Conservation (phyloP, 331 rosid species). For the Malus hybrid region DNA sequence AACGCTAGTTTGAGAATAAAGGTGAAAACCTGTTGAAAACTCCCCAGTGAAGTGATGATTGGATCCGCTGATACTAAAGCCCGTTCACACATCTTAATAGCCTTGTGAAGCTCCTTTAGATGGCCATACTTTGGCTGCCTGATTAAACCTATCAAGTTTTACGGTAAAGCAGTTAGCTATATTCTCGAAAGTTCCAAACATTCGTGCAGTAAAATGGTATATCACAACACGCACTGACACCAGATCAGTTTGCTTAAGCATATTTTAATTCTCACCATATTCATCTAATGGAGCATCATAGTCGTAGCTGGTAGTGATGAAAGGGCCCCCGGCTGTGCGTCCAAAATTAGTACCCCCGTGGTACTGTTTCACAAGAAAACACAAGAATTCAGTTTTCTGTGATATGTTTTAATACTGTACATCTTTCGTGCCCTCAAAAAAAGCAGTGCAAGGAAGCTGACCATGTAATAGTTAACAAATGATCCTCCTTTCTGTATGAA, state of each 20-base stretch:
- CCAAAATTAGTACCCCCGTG: slow-evolving; percentile 99
- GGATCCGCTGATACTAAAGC: slow-evolving; percentile 90
- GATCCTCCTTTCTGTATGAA: slow-evolving; percentile 95
- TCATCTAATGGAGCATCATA: slow-evolving; percentile 98
- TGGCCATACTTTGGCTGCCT: slow-evolving; percentile 96
- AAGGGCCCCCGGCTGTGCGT: slow-evolving; percentile 98
- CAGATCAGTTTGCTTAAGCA: not conserved
- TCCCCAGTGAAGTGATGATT: slow-evolving; percentile 74
- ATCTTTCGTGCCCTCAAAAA: slow-evolving; percentile 5
- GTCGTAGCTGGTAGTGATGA: slow-evolving; percentile 96
- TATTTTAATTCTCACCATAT: slow-evolving; percentile 59
- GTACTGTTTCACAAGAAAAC: slow-evolving; percentile 39
- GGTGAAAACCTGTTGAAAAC: slow-evolving; percentile 64
- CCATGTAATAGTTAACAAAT: slow-evolving; percentile 92
- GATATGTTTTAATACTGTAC: slow-evolving; percentile 1
- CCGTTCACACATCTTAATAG: slow-evolving; percentile 70
- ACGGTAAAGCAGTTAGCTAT: not conserved
- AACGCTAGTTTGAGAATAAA: slow-evolving; percentile 2
- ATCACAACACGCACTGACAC: not conserved
- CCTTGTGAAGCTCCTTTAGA: slow-evolving; percentile 88
- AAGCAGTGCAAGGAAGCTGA: slow-evolving; percentile 24
- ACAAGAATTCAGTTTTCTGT: slow-evolving; percentile 2
- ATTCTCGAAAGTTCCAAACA: not conserved
- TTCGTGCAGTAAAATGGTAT: not conserved
- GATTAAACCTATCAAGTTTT: slow-evolving; percentile 50